Percentiles rank a stretch among this genome's conserved stretches.
Conservation (phyloP, 73 alveolate species). For the Paramecium pentaurelia region DNA sequence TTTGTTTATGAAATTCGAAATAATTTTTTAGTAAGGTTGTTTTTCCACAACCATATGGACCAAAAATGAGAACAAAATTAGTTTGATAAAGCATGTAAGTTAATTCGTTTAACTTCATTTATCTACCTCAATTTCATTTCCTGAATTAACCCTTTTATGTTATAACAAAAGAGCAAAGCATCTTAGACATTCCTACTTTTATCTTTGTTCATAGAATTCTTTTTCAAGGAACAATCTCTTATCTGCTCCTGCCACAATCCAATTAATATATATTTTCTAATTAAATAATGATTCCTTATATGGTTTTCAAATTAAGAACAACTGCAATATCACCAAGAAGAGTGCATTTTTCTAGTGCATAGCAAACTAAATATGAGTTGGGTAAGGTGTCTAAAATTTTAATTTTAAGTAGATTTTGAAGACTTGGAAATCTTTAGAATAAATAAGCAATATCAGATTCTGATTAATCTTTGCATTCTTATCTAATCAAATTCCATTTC, state of each 20-base stretch:
- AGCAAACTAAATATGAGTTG: background rate
- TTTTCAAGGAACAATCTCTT: background rate
- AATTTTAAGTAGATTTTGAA: background rate
- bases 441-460: background rate
- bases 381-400: background rate
- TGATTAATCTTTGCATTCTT: background rate
- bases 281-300: background rate
- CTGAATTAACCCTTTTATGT: background rate
- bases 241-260: background rate
- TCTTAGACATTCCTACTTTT: background rate
- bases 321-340: background rate
- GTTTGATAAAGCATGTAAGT: background rate
- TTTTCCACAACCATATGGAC: constrained; percentile 71
- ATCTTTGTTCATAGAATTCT: background rate
- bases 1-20: background rate
- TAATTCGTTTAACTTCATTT: background rate
- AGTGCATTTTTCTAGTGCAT: background rate
- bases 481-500: background rate
- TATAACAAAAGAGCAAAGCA: background rate
- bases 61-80: constrained; percentile 44
- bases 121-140: background rate
- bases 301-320: background rate
- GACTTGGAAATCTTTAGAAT: background rate
- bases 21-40: constrained; percentile 40
- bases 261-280: too few relatives aligned